Evolutionary conservation across 441 rosid species (phyloP).

Genomic region (Gossypium trilobum): DNA sequence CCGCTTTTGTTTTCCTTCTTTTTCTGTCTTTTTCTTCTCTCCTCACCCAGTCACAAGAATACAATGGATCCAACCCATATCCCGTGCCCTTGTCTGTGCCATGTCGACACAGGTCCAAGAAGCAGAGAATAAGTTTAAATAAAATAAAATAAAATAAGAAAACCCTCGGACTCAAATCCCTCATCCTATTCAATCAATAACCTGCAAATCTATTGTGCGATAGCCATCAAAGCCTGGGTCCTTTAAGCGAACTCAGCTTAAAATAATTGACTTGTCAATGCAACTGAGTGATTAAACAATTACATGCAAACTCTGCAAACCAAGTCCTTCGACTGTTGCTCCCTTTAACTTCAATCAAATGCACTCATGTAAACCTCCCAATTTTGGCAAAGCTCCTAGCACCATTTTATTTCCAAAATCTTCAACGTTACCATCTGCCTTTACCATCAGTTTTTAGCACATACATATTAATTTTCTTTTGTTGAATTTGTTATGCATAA

Average conservation of each 20-base stretch:
- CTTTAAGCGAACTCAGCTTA: neutral
- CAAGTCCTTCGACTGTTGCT: neutral
- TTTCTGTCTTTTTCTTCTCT: neutral
- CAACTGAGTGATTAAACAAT: neutral
- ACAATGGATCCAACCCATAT: neutral
- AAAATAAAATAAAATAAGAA: neutral
- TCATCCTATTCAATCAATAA: neutral
- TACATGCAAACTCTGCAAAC: constrained; percentile 1
- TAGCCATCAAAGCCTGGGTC: neutral
- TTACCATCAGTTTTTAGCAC: neutral
- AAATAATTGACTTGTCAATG: neutral
- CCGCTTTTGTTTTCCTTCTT: neutral
- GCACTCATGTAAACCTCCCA: constrained; percentile 4
- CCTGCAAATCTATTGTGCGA: neutral
- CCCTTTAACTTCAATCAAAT: neutral
- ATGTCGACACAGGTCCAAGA: neutral
- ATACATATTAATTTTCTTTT: neutral
- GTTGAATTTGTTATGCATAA: neutral
- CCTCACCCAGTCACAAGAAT: neutral
- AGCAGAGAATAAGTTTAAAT: neutral
- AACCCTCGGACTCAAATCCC: neutral
- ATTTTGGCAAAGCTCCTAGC: neutral
- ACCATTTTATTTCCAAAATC: neutral
- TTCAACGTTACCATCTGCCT: neutral
- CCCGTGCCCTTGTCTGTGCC: neutral